Evolutionary conservation across 2,329 filamentous ascomycete species (phyloP).

Genomic region (Ascochyta lentis): DNA sequence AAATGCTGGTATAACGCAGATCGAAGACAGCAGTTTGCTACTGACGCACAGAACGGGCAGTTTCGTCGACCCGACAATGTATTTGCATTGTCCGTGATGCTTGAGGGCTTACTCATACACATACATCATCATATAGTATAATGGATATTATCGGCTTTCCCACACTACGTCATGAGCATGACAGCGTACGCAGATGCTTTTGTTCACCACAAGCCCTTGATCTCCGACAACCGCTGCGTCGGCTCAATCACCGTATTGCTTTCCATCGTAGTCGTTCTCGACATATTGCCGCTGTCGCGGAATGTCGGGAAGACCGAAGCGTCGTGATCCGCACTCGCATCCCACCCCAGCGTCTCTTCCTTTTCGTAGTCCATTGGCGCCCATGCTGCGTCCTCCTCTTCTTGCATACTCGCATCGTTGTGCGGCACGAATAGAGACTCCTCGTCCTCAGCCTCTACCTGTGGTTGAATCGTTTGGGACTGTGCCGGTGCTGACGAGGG

Average conservation of each 20-base stretch:
- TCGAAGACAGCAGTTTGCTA: too few relatives aligned
- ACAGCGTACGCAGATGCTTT: not conserved
- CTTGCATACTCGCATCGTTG: constrained; percentile 61
- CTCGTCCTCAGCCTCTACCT: constrained; percentile 60
- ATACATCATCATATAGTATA: not conserved
- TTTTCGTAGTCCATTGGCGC: constrained; percentile 73
- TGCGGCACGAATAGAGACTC: constrained; percentile 74
- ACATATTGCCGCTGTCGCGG: constrained; percentile 48
- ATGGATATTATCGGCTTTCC: too few relatives aligned
- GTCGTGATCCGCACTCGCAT: constrained; percentile 65
- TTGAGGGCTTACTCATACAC: not conserved
- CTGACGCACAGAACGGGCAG: too few relatives aligned
- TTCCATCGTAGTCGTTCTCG: constrained; percentile 34
- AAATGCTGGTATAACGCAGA: too few relatives aligned
- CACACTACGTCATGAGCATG: not conserved
- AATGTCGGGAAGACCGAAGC: constrained; percentile 52
- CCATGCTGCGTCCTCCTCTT: constrained; percentile 72
- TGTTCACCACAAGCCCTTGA: constrained; percentile 44
- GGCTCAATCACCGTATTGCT: constrained; percentile 63
- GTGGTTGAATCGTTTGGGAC: constrained; percentile 15
- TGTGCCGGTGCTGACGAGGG: constrained; percentile 20
- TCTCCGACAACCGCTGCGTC: constrained; percentile 74
- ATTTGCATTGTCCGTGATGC: not conserved
- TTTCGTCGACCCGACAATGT: not conserved
- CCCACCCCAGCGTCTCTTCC: constrained; percentile 75